Conservation (phyloP, 2,329 filamentous ascomycete species). For the Neofusicoccum laricinum region DNA sequence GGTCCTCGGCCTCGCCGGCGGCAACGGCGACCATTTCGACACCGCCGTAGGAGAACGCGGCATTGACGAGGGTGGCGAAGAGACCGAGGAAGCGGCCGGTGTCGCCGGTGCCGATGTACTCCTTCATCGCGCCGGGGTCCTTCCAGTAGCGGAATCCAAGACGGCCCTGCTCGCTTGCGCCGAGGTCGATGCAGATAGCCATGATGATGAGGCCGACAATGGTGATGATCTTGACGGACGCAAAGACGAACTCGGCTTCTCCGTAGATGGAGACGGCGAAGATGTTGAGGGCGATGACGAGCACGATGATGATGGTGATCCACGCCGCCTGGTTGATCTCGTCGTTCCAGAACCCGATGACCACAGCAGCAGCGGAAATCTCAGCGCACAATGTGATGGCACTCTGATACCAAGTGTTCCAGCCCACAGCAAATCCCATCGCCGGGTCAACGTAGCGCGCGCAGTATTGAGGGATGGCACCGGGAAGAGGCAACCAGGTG, state of each 20-base stretch:
- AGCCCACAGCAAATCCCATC: slow-evolving; percentile 13
- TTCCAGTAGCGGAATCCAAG: slow-evolving; percentile 68
- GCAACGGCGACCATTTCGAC: slow-evolving; percentile 37
- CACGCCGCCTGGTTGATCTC: slow-evolving; percentile 14
- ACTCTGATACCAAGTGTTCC: not conserved
- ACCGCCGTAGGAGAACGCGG: slow-evolving; percentile 40
- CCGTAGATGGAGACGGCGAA: slow-evolving; percentile 23
- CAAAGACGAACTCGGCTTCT: slow-evolving; percentile 48
- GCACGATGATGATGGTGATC: slow-evolving; percentile 23
- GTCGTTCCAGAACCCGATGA: slow-evolving; percentile 43
- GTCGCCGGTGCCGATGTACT: slow-evolving; percentile 55
- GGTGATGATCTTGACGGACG: slow-evolving; percentile 43
- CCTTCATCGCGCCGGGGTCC: slow-evolving; percentile 51
- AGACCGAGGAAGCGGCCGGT: slow-evolving; percentile 49
- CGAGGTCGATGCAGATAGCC: slow-evolving; percentile 22
- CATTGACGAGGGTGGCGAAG: slow-evolving; percentile 36
- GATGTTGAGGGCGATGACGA: slow-evolving; percentile 15
- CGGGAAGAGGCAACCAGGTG: slow-evolving; percentile 43
- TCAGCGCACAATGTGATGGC: slow-evolving; percentile 34
- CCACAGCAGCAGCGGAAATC: slow-evolving; percentile 34
- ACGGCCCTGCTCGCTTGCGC: slow-evolving; percentile 52
- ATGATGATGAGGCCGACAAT: slow-evolving; percentile 46
- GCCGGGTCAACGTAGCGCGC: slow-evolving; percentile 51
- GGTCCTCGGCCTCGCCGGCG: slow-evolving; percentile 39
- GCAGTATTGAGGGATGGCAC: slow-evolving; percentile 78